A percentile compares a stretch with the other conserved stretches of the same genome.
Conservation (phyloP, 352 stramenopile species). For the Pythium aphanidermatum region DNA sequence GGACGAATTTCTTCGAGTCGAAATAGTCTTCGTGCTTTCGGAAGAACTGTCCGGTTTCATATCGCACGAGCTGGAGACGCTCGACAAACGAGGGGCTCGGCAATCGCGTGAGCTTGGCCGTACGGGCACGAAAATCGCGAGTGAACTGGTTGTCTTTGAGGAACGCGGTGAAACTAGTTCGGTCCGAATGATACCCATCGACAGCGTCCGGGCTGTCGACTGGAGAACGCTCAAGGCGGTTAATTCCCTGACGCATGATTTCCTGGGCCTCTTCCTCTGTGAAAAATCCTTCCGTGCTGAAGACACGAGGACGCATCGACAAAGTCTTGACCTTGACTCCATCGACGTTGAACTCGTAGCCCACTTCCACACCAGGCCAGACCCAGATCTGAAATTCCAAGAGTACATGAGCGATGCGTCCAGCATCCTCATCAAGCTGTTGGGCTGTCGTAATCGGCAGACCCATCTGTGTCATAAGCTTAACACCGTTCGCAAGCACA, state of each 20-base stretch:
- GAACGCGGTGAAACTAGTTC: slow-evolving; percentile 70
- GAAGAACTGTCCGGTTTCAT: slow-evolving; percentile 65
- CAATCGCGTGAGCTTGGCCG: slow-evolving; percentile 38
- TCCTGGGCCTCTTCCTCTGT: slow-evolving; percentile 42
- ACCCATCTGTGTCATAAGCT: slow-evolving; percentile 48
- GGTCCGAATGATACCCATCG: slow-evolving; percentile 51
- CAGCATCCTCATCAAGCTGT: slow-evolving; percentile 25
- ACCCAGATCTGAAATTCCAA: slow-evolving; percentile 72
- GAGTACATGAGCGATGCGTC: slow-evolving; percentile 55
- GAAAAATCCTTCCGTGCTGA: slow-evolving; percentile 61
- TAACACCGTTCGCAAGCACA: slow-evolving; percentile 44
- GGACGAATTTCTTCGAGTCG: slow-evolving; percentile 58
- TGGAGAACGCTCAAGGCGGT: slow-evolving; percentile 43
- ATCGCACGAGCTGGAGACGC: slow-evolving; percentile 61
- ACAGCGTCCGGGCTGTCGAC: slow-evolving; percentile 51
- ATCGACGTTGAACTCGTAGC: slow-evolving; percentile 46
- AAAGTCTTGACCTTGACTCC: slow-evolving; percentile 48
- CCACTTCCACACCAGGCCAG: slow-evolving; percentile 67
- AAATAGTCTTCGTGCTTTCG: slow-evolving; percentile 79
- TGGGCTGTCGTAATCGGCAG: slow-evolving; percentile 30
- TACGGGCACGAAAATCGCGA: slow-evolving; percentile 44
- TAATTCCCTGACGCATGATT: slow-evolving; percentile 44
- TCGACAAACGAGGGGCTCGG: slow-evolving; percentile 45
- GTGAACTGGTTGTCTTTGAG: slow-evolving; percentile 59
- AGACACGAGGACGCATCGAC: slow-evolving; percentile 56